Base-by-base conservation (phyloP, 306 rosid species). In the Vachellia pachyceras region DNA sequence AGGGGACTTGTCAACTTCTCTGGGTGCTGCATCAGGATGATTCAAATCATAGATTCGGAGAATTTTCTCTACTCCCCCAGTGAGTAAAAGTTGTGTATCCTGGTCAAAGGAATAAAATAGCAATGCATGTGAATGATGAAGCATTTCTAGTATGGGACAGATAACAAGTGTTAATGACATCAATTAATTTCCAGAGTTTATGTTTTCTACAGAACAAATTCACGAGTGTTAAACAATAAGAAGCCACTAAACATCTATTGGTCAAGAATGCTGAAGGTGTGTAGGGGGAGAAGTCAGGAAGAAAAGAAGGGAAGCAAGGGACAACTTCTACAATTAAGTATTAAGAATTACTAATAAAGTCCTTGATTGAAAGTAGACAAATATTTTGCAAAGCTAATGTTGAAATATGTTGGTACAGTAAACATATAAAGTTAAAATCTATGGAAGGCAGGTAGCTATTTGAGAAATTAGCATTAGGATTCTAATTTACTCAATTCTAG, bases 1-100 rank as follows among this genome's bases (percentile, higher is more conserved):
- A 50, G 99, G 98, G 69, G 98, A 93, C 77, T 93, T 93, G 69
- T 94, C 98, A 58, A 96, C 98, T 90, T 94, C 98, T 80, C 93
- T 90, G 57, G 99, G 98, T 68, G 97, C 86, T 18, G 92, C 98
- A 92, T 96, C 98, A 35, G 97, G 98, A 71, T 92, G 94, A 81
- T 94, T 93, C 92, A 96, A 68, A 81, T 96, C 99, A 84, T 88
- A 96, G 71, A 96, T 87, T 2, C 99, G 99, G 50, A 96, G 94
- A 77, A 90, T 86, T 83, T 96, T 96, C 88, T 96, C 99, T 3
- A 92, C 75, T 49, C 98, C 99, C 50, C 99, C 99, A 63, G 98
- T 96, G 75, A 96, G 89, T 82, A 96, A 85, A 86, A 90, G 92
- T 85, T 88, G 93, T 22, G 97, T 88, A 82, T 96, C 97, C 99